phyloP scores from a whole-genome alignment of 768 basidiomycete genomes.

The Coprinopsis sp. region DNA sequence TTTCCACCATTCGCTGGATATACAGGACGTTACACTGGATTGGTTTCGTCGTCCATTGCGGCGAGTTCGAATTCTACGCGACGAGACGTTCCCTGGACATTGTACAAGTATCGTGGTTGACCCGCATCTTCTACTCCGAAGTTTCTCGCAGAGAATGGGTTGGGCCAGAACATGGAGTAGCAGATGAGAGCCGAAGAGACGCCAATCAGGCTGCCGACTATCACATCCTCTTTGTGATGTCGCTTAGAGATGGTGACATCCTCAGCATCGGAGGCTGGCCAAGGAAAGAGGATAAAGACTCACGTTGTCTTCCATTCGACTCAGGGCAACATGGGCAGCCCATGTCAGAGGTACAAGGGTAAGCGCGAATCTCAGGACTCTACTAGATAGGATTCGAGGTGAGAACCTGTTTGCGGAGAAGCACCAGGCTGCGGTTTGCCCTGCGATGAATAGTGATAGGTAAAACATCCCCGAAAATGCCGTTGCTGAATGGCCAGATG shows the following conservation, averaged over 20 bases:
- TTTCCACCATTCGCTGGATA: no score
- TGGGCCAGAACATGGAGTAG: slow-evolving; percentile 65
- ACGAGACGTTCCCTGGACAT: slow-evolving; percentile 13
- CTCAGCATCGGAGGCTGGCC: slow-evolving; percentile 3
- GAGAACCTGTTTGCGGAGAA: slow-evolving; percentile 33
- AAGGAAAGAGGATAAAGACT: slow-evolving; percentile 21
- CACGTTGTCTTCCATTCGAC: slow-evolving; percentile 63
- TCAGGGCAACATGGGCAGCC: slow-evolving; percentile 57
- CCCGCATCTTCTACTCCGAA: slow-evolving; percentile 28
- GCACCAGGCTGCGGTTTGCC: slow-evolving; percentile 60
- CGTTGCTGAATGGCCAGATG: slow-evolving; percentile 65
- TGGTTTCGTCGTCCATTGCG: slow-evolving; percentile 35
- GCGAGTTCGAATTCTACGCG: slow-evolving; percentile 45
- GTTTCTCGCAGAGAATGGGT: slow-evolving; percentile 42
- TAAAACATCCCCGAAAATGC: slow-evolving; percentile 65
- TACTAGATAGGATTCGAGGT: slow-evolving; percentile 37
- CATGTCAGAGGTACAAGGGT: slow-evolving; percentile 51
- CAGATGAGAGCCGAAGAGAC: slow-evolving; percentile 41
- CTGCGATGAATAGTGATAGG: slow-evolving; percentile 56
- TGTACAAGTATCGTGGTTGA: slow-evolving; percentile 42
- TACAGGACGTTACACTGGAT: slow-evolving; percentile 31
- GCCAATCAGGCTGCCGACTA: slow-evolving; percentile 59
- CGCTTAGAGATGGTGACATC: slow-evolving; percentile 35
- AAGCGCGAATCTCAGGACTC: slow-evolving; percentile 41
- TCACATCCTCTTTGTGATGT: slow-evolving; percentile 67